These are phyloP conservation scores for Mucor irregularis DNA, from an alignment of 371 early-diverging fungal species.

Conservation along the genomic window DNA sequence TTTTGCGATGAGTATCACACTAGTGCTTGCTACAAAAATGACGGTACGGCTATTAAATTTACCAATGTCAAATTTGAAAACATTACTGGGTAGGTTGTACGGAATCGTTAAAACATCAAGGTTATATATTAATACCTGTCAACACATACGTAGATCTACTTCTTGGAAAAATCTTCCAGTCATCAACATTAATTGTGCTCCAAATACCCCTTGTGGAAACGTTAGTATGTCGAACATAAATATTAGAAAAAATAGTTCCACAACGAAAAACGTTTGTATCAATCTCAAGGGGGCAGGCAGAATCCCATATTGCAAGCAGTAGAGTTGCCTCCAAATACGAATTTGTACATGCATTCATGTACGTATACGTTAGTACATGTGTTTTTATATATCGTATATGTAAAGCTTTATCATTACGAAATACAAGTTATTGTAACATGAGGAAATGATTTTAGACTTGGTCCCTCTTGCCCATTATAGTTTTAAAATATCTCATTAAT, in stretches of 20 bases:
- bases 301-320: no score
- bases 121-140: neutral
- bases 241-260: slow-evolving; percentile 15
- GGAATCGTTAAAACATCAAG: neutral
- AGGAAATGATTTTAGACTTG: no score
- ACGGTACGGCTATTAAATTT: slow-evolving; percentile 25
- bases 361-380: no score
- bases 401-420: no score
- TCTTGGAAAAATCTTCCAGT: slow-evolving; percentile 21
- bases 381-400: no score
- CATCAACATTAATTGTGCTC: slow-evolving; percentile 30
- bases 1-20: slow-evolving; percentile 26
- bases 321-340: no score
- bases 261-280: slow-evolving; percentile 15
- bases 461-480: no score
- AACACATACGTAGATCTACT: slow-evolving; percentile 2
- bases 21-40: slow-evolving; percentile 22
- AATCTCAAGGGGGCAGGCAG: no score
- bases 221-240: slow-evolving; percentile 26
- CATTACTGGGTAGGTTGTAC: slow-evolving; percentile 22
- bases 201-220: slow-evolving; percentile 25
- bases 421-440: no score
- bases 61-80: slow-evolving; percentile 26
- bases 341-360: no score
- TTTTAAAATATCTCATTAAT: no score